Evolutionary conservation across 2,329 filamentous ascomycete species (phyloP).

Genomic region (Trichophyton simii): DNA sequence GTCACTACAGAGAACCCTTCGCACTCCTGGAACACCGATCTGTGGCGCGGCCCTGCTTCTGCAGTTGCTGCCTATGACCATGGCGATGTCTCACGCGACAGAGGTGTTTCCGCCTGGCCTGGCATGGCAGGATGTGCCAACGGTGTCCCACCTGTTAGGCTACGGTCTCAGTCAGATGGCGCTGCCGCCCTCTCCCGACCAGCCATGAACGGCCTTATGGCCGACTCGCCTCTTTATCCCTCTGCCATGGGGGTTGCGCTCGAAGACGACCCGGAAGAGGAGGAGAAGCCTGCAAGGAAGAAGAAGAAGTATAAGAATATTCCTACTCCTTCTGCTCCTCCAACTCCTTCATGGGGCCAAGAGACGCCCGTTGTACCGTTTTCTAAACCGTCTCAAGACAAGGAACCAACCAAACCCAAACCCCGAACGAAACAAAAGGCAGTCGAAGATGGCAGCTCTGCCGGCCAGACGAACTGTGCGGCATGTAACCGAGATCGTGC

Average conservation of each 20-base stretch:
- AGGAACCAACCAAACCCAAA: not conserved
- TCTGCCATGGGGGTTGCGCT: slow-evolving; percentile 8
- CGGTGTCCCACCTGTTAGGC: slow-evolving; percentile 20
- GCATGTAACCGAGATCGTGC: slow-evolving; percentile 45
- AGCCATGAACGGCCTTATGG: slow-evolving; percentile 20
- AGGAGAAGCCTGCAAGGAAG: slow-evolving; percentile 6
- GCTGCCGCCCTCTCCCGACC: slow-evolving; percentile 28
- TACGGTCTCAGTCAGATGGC: slow-evolving; percentile 33
- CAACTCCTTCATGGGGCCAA: not conserved
- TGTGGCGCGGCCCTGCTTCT: not conserved
- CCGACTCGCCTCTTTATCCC: not conserved
- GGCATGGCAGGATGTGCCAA: slow-evolving; percentile 7
- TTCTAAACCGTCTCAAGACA: not conserved
- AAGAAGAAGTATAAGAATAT: not conserved
- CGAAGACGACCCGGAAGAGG: slow-evolving; percentile 10
- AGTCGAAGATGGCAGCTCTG: slow-evolving; percentile 13
- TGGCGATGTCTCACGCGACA: not conserved
- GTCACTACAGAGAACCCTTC: not conserved
- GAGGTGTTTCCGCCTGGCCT: not conserved
- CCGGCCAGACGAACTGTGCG: slow-evolving; percentile 39
- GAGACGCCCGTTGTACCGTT: not conserved
- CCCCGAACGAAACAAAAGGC: slow-evolving; percentile 3
- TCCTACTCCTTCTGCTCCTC: no score
- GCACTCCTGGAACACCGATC: not conserved
- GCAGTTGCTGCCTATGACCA: not conserved